Percentiles rank a stretch among this genome's conserved stretches.
These are phyloP conservation scores for Alternaria longipes DNA, from an alignment of 2,329 filamentous ascomycete genomes.

Conservation along the genomic window DNA sequence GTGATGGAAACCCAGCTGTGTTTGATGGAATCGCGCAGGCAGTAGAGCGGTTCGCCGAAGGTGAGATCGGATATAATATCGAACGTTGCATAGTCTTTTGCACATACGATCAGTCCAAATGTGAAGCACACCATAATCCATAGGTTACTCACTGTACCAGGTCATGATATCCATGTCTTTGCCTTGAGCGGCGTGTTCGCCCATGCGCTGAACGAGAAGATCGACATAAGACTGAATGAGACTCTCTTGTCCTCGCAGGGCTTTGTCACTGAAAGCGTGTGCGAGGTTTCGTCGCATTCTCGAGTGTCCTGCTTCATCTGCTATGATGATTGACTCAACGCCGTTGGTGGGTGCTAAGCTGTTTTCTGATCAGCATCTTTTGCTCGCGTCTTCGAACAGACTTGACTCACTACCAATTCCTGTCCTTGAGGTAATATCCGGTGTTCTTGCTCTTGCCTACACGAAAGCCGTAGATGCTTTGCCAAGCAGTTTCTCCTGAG, in stretches of 20 bases:
- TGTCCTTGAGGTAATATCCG: constrained; percentile 49
- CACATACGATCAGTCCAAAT: background rate
- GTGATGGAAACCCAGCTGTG: constrained; percentile 44
- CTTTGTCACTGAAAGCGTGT: constrained; percentile 56
- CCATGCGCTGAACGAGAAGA: constrained; percentile 49
- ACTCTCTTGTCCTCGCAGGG: constrained; percentile 53
- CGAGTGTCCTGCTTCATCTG: constrained; percentile 43
- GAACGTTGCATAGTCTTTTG: constrained; percentile 9
- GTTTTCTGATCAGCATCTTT: background rate
- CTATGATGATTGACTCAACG: constrained; percentile 35
- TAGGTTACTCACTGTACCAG: constrained; percentile 35
- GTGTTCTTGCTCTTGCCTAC: constrained; percentile 49
- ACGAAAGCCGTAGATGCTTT: constrained; percentile 55
- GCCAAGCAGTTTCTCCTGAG: constrained; percentile 54
- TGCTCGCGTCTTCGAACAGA: background rate
- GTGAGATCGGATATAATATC: constrained; percentile 45
- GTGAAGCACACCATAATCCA: constrained; percentile 13
- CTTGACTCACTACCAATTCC: constrained; percentile 40
- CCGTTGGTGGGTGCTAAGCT: constrained; percentile 41
- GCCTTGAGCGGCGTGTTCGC: constrained; percentile 26
- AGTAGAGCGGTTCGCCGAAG: constrained; percentile 45
- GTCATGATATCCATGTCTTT: constrained; percentile 35
- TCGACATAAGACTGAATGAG: constrained; percentile 53
- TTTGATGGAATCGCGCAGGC: constrained; percentile 38
- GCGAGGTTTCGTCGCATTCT: constrained; percentile 51